These are phyloP conservation scores for Sophora flavescens DNA, from an alignment of 306 rosid species.

Conservation along the genomic window DNA sequence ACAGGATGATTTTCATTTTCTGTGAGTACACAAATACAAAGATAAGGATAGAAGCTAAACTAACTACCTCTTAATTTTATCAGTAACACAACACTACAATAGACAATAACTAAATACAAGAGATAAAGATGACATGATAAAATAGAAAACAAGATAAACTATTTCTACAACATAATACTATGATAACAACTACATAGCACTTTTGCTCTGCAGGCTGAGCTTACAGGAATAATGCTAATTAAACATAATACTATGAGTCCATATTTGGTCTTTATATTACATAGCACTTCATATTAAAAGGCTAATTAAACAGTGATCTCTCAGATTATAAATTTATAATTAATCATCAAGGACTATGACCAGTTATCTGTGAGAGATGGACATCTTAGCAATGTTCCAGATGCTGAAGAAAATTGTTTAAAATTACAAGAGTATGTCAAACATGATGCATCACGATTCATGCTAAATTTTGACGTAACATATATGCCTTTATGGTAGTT, in stretches of 20 bases:
- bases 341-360: constrained; percentile 2
- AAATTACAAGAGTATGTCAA: constrained; percentile 12
- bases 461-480: not conserved
- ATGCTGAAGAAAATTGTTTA: constrained; percentile 11
- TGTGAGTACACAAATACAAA: not conserved
- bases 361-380: not conserved
- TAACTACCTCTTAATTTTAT: not conserved
- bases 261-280: not conserved
- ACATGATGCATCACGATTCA: constrained; percentile 15
- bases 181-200: not conserved
- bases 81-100: not conserved
- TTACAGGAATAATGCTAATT: no score
- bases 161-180: not conserved
- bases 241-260: no score
- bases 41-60: no score
- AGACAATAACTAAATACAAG: no score
- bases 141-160: not conserved
- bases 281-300: constrained; percentile 14
- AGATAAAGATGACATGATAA: no score
- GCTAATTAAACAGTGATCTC: not conserved
- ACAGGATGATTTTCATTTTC: not conserved
- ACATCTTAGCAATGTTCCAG: constrained; percentile 1
- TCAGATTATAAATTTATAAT: constrained; percentile 3
- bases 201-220: no score
- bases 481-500: constrained; percentile 9